phyloP scores from a whole-genome alignment of 148 eudicot genomes.

The Vaccinium corymbosum region DNA sequence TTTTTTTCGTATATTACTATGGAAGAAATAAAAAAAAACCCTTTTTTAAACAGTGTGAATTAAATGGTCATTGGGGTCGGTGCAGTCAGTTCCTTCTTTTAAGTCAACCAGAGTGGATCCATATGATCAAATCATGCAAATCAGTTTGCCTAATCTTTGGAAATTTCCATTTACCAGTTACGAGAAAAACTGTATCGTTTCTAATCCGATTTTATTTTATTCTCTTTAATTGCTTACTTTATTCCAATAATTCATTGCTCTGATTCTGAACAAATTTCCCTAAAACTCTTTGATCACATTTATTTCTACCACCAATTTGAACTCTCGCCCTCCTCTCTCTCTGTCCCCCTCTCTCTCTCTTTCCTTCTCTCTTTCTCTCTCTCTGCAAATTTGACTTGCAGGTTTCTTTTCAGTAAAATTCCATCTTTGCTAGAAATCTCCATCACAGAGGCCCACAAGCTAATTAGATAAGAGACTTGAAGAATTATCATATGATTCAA shows the following conservation, averaged over 20 bases:
- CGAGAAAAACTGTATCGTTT: not conserved
- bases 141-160: not conserved
- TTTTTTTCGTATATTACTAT: not conserved
- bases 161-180: not conserved
- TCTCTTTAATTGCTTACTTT: not conserved
- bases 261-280: not conserved
- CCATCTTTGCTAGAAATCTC: not conserved
- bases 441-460: constrained; percentile 12
- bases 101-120: constrained; percentile 29
- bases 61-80: constrained; percentile 33
- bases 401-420: constrained; percentile 13
- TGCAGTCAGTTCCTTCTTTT: constrained; percentile 6
- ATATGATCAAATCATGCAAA: not conserved
- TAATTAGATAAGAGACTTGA: constrained; percentile 17
- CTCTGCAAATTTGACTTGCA: constrained; percentile 25
- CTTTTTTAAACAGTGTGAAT: constrained; percentile 15
- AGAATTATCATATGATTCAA: not conserved
- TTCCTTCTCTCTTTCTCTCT: not conserved
- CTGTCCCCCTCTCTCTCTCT: constrained; percentile 5
- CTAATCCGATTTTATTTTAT: not conserved
- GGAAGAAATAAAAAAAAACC: not conserved
- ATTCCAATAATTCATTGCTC: not conserved
- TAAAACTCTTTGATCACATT: constrained; percentile 18
- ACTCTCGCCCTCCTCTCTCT: not conserved
- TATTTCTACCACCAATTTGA: constrained; percentile 15